These are phyloP conservation scores for Kuraishia hungarica DNA, from an alignment of 805 yeast genomes.

Conservation along the genomic window DNA sequence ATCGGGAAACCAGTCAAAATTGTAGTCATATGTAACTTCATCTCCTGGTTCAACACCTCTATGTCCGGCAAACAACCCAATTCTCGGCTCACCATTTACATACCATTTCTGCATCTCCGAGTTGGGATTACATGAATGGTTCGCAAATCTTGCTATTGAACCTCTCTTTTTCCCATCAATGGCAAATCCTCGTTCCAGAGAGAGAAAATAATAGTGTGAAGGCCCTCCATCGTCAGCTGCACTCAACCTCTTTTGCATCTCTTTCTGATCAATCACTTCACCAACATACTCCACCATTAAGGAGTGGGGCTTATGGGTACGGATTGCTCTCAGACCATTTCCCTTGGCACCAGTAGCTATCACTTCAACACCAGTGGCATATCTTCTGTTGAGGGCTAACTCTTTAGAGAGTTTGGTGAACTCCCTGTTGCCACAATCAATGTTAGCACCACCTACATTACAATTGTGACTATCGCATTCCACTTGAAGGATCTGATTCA, in stretches of 20 bases:
- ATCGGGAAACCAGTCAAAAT: slow-evolving; percentile 34
- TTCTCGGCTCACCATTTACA: slow-evolving; percentile 33
- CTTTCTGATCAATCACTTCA: slow-evolving; percentile 32
- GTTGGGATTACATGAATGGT: slow-evolving; percentile 42
- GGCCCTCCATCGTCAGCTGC: slow-evolving; percentile 7
- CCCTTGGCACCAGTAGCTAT: slow-evolving; percentile 28
- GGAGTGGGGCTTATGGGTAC: slow-evolving; percentile 26
- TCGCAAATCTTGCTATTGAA: slow-evolving; percentile 39
- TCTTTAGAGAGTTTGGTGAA: slow-evolving; percentile 16
- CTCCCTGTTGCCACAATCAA: slow-evolving; percentile 30
- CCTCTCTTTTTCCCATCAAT: slow-evolving; percentile 38
- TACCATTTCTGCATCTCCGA: slow-evolving; percentile 41
- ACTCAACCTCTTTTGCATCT: slow-evolving; percentile 27
- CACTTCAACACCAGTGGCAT: slow-evolving; percentile 20
- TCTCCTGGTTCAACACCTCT: slow-evolving; percentile 27
- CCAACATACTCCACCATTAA: slow-evolving; percentile 42
- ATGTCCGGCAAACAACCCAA: slow-evolving; percentile 37
- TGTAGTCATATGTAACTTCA: slow-evolving; percentile 41
- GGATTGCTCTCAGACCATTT: slow-evolving; percentile 30
- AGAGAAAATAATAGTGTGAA: slow-evolving; percentile 30
- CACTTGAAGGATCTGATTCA: slow-evolving; percentile 20
- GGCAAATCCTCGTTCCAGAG: slow-evolving; percentile 31
- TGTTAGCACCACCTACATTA: slow-evolving; percentile 13
- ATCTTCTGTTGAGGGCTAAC: slow-evolving; percentile 8
- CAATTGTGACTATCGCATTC: slow-evolving; percentile 27